Evolutionary conservation across 2,329 filamentous ascomycete genomes (phyloP), one percentile per base, ranked within the genome.

Genomic region (Trichoderma pleuroti): DNA sequence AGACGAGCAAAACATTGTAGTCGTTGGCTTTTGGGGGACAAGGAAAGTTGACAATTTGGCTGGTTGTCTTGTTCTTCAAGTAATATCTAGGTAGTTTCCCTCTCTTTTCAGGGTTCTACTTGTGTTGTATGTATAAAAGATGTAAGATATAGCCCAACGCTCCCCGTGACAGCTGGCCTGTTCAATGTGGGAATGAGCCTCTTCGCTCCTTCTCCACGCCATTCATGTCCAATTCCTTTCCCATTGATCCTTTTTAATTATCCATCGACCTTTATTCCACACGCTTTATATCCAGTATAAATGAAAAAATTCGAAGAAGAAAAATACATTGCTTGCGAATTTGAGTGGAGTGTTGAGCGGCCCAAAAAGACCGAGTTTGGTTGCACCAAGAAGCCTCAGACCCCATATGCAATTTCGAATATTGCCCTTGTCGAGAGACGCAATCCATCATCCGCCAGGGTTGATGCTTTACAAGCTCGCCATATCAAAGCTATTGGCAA

Each of bases 1-100:
- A 5, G 80, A 81, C 5, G 80, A 78, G 63, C 80, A 83, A 72
- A 84, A 82, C 76, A 82, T 80, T 12, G 69, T 21, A 5, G 16
- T 7, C 9, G 12, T 3, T 12, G 2, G 46, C 4, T 36, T 18
- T 34, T 1, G 7, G 3, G n/a, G 11, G 10, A 49, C 10, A 49
- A 49, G 42, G 2, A 21, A 21, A 49, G 18, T 49, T 49, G 42
- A 12, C 42, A 49, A 49, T 49, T 49, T n/a, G 42, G 42, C 10
- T 5, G 42, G 42, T 5, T 5, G 42, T 21, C 42, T 49, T 49
- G n/a, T 12, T 49, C 42, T 49, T 49, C 42, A 21, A 49, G n/a
- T 6, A 3, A 21, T 11, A 4, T n/a, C 39, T 42, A 42, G n/a
- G n/a, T n/a, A n/a, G 18, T 42, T 2, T 49, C 42, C n/a, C 46